phyloP scores from a whole-genome alignment of 305 asterid species.

The Withania somnifera region DNA sequence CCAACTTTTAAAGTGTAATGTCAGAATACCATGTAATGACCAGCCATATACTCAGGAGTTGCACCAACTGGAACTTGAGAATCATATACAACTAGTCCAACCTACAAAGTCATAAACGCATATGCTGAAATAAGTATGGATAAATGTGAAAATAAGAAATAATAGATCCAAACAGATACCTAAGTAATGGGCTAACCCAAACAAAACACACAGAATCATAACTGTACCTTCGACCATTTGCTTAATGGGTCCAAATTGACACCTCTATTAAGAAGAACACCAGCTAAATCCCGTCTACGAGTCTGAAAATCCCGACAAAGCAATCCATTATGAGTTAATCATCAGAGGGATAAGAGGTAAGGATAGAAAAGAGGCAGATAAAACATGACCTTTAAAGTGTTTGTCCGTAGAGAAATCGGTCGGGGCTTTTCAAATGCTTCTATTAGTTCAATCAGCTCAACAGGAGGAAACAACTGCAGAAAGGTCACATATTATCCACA shows the following conservation, averaged over 20 bases:
- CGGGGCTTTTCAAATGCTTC: conserved; percentile 95
- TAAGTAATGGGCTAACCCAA: neutral
- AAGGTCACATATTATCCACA: conserved; percentile 7
- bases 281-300: conserved; percentile 95
- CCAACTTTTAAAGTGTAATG: neutral
- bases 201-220: conserved; percentile 6
- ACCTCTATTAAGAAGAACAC: conserved; percentile 83
- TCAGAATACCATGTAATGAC: conserved; percentile 74
- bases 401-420: conserved; percentile 75
- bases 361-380: neutral
- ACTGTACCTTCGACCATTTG: conserved; percentile 95
- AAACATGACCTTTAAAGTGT: conserved; percentile 63
- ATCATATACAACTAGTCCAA: conserved; percentile 86
- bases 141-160: neutral
- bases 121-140: neutral
- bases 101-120: conserved; percentile 29
- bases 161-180: neutral
- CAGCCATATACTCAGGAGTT: conserved; percentile 97
- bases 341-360: neutral
- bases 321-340: neutral
- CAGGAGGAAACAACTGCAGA: conserved; percentile 68
- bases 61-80: conserved; percentile 98
- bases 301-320: conserved; percentile 34
- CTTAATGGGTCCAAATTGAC: conserved; percentile 92
- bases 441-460: conserved; percentile 85